Evolutionary conservation across 768 basidiomycete genomes (phyloP).

Genomic region (Cubamyces lactineus): DNA sequence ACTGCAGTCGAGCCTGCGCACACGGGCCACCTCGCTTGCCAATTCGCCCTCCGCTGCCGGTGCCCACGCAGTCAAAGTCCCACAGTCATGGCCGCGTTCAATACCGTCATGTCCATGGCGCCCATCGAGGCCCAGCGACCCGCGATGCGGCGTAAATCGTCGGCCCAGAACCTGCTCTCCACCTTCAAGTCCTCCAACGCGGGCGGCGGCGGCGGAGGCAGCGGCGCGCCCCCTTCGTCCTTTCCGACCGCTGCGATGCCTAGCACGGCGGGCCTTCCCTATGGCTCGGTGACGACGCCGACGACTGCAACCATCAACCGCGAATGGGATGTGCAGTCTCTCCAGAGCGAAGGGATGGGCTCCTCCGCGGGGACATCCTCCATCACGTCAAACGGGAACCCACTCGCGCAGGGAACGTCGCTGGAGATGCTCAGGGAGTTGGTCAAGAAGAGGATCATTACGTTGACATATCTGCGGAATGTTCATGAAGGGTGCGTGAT

Average conservation of each 20-base stretch:
- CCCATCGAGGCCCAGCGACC: conserved; percentile 42
- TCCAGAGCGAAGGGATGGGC: conserved; percentile 49
- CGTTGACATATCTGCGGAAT: conserved; percentile 82
- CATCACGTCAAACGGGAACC: conserved; percentile 21
- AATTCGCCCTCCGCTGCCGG: conserved; percentile 20
- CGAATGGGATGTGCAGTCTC: conserved; percentile 77
- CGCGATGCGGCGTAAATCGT: conserved; percentile 81
- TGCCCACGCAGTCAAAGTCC: conserved; percentile 12
- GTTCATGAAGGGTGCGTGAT: conserved; percentile 80
- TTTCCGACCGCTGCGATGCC: conserved; percentile 28
- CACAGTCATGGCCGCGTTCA: conserved; percentile 31
- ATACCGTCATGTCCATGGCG: conserved; percentile 33
- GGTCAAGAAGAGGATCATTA: conserved; percentile 82
- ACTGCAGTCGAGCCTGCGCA: neutral
- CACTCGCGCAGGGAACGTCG: conserved; percentile 59
- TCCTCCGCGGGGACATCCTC: conserved; percentile 19
- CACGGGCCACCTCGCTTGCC: conserved; percentile 6
- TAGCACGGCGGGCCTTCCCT: conserved; percentile 13
- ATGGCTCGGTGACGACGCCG: conserved; percentile 30
- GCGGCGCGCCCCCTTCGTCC: conserved; percentile 22
- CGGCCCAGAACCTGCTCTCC: conserved; percentile 80
- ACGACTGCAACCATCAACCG: conserved; percentile 42
- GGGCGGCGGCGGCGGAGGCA: neutral
- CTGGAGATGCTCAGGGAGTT: conserved; percentile 80
- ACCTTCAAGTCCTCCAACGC: conserved; percentile 59